Conservation (phyloP, 2,329 filamentous ascomycete genomes). For the Sporothrix dimorphospora region DNA sequence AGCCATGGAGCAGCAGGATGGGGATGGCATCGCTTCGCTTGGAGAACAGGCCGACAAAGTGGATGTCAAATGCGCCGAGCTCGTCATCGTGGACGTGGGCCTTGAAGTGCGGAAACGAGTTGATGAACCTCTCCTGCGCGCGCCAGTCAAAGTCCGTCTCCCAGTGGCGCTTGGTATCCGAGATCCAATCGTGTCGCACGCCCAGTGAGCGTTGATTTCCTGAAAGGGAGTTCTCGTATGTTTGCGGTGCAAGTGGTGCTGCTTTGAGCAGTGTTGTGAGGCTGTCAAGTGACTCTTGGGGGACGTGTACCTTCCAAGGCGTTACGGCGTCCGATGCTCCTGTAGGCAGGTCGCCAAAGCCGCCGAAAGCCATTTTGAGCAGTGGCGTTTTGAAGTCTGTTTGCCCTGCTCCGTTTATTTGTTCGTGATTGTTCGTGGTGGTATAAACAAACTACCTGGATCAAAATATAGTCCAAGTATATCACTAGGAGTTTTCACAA, state of each 20-base stretch:
- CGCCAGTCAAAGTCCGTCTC: constrained; percentile 3
- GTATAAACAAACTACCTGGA: not conserved
- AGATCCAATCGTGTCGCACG: constrained; percentile 7
- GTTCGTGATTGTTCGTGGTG: not conserved
- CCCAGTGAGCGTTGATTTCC: not conserved
- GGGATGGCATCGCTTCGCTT: not conserved
- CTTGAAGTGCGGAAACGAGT: constrained; percentile 9
- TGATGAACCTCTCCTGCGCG: not conserved
- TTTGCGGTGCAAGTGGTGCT: not conserved
- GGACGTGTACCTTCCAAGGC: not conserved
- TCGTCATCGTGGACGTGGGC: not conserved
- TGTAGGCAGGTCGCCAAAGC: not conserved
- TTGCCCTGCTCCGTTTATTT: too few relatives aligned
- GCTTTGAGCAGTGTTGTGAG: not conserved
- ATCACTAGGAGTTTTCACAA: too few relatives aligned
- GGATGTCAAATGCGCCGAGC: not conserved
- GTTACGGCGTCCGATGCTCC: not conserved
- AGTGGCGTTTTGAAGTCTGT: not conserved
- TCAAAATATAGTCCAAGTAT: too few relatives aligned
- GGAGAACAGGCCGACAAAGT: constrained; percentile 8
- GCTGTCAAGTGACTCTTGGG: not conserved
- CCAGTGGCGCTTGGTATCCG: not conserved
- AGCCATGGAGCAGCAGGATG: not conserved
- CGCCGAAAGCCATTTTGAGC: not conserved
- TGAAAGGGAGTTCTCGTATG: not conserved